Percentiles rank a stretch among this genome's conserved stretches.
These are phyloP conservation scores for Aspergillus jensenii DNA, from an alignment of 2,329 filamentous ascomycete species.

Conservation along the genomic window DNA sequence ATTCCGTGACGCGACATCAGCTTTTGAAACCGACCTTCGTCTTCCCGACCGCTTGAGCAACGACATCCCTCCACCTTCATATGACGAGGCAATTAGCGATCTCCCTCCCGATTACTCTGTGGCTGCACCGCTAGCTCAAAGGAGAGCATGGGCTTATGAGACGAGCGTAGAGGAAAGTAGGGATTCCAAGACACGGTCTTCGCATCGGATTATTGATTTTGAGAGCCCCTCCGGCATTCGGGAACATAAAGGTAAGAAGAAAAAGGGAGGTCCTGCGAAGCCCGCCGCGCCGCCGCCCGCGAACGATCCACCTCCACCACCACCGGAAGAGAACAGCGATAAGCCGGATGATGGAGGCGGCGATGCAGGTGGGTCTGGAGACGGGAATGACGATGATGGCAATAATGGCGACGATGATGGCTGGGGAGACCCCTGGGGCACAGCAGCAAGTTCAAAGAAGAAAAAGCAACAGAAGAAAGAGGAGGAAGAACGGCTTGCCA, in stretches of 20 bases:
- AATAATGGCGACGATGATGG: constrained; percentile 41
- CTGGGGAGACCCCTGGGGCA: constrained; percentile 40
- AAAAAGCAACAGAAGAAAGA: constrained; percentile 36
- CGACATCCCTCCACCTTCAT: constrained; percentile 30
- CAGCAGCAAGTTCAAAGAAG: constrained; percentile 32
- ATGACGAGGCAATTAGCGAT: constrained; percentile 33
- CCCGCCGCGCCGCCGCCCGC: constrained; percentile 8
- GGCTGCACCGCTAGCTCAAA: constrained; percentile 28
- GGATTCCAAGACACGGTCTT: constrained; percentile 7
- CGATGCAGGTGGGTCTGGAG: constrained; percentile 38
- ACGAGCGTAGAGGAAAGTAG: constrained; percentile 8
- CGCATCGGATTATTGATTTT: constrained; percentile 25
- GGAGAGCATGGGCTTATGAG: constrained; percentile 13
- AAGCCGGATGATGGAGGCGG: constrained; percentile 25
- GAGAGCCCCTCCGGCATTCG: constrained; percentile 25
- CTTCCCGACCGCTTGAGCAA: constrained; percentile 20
- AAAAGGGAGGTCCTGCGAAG: constrained; percentile 23
- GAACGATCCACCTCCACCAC: constrained; percentile 12
- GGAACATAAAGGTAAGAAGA: constrained; percentile 29
- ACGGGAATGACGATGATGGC: constrained; percentile 33
- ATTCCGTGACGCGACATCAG: background rate
- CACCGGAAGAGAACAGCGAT: constrained; percentile 21
- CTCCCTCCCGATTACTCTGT: constrained; percentile 35
- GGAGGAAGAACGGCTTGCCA: constrained; percentile 25
- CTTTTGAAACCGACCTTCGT: constrained; percentile 15